These are phyloP conservation scores for Kwoniella sp. DNA, from an alignment of 768 basidiomycete species.

Conservation along the genomic window DNA sequence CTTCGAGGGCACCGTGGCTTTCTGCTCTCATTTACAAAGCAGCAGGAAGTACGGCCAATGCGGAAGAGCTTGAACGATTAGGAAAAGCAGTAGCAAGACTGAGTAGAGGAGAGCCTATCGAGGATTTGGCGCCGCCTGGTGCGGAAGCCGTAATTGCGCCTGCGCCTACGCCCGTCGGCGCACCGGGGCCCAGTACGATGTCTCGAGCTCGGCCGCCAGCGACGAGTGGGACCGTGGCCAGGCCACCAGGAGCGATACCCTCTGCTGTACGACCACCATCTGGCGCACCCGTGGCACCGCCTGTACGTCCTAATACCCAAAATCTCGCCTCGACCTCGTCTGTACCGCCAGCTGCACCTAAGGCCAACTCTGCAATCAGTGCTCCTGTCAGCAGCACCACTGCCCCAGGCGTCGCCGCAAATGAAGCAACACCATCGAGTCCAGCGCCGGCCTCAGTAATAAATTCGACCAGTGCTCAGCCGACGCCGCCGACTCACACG, in stretches of 20 bases:
- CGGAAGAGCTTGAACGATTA: conserved; percentile 44
- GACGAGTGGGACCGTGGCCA: neutral
- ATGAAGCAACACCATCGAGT: neutral
- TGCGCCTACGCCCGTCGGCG: neutral
- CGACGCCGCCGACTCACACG: neutral
- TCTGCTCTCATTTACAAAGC: conserved; percentile 51
- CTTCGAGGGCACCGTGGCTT: conserved; percentile 42
- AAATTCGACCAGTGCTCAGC: neutral
- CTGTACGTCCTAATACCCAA: neutral
- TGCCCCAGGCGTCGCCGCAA: too few relatives aligned
- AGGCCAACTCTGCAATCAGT: neutral
- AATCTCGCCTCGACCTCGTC: neutral
- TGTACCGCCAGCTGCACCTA: neutral
- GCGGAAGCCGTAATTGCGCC: neutral
- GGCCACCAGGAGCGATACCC: neutral
- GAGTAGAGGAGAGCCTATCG: conserved; percentile 35
- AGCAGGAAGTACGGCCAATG: conserved; percentile 39
- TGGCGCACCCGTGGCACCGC: neutral
- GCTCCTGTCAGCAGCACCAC: neutral
- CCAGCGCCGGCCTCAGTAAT: conserved; percentile 6
- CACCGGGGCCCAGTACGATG: conserved; percentile 6
- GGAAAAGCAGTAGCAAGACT: conserved; percentile 39
- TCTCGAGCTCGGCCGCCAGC: neutral
- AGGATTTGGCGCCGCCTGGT: conserved; percentile 20
- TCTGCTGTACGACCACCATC: neutral